These are phyloP conservation scores for Fonsecaea pugnacius DNA, from an alignment of 2,329 filamentous ascomycete genomes.

Conservation along the genomic window DNA sequence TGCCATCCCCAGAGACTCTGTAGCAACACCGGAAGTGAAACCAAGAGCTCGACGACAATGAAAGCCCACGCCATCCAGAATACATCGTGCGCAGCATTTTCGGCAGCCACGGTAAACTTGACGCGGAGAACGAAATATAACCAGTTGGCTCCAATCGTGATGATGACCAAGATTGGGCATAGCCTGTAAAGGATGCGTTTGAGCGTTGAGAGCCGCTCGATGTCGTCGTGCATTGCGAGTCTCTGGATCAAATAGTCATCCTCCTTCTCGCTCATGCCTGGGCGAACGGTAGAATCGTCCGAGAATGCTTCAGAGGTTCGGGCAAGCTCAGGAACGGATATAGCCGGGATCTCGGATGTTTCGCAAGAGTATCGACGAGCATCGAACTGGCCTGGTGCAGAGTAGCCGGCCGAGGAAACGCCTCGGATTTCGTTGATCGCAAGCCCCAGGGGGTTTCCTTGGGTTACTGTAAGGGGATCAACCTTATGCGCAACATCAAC, in stretches of 20 bases:
- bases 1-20: slow-evolving; percentile 29
- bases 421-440: slow-evolving; percentile 29
- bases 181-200: slow-evolving; percentile 25
- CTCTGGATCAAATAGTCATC: slow-evolving; percentile 29
- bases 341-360: not conserved
- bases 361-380: slow-evolving; percentile 23
- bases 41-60: slow-evolving; percentile 28
- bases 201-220: slow-evolving; percentile 23
- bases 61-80: slow-evolving; percentile 35
- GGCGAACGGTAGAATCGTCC: slow-evolving; percentile 10
- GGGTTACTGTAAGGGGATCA: slow-evolving; percentile 26
- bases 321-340: slow-evolving; percentile 14
- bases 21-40: slow-evolving; percentile 30
- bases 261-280: slow-evolving; percentile 26
- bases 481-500: slow-evolving; percentile 26
- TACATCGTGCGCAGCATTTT: slow-evolving; percentile 21
- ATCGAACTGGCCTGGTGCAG: slow-evolving; percentile 23
- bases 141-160: slow-evolving; percentile 27
- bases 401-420: slow-evolving; percentile 29
- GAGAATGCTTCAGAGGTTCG: slow-evolving; percentile 1
- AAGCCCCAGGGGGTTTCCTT: slow-evolving; percentile 28
- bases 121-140: slow-evolving; percentile 31
- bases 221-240: slow-evolving; percentile 29
- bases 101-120: slow-evolving; percentile 24
- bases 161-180: slow-evolving; percentile 26